Base-by-base conservation (phyloP, 768 basidiomycete genomes). In the Boletus vinaceobasis region DNA sequence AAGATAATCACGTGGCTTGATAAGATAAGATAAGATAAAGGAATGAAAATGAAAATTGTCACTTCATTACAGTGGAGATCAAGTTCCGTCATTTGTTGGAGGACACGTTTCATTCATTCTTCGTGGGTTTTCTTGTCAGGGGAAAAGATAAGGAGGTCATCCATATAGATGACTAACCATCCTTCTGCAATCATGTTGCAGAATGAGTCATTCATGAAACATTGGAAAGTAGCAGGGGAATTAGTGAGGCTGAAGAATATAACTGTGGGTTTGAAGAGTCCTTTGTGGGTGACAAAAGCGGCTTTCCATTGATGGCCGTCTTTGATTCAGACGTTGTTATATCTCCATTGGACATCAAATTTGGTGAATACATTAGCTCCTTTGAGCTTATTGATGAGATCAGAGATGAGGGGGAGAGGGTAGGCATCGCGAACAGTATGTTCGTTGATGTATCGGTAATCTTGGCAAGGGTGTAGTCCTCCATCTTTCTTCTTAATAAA, bases 121-220 rank as follows among this genome's bases (percentile, higher is more conserved):
- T 7, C 17, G 15, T 37, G 15, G 0, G 6, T 37, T 0, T 13
- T 0, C 0, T 17, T 7, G 4, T 37, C 6, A 0, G 36, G 15
- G 36, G 17, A 37, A 2, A n/a, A 37, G 15, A 37, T n/a, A 3
- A 37, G 36, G 7, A 37, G 36, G 17, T 37, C 5, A 14, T 35
- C 35, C 35, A 35, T 35, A 6, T 35, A 35, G 4, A 13, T 15
- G 11, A 35, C 14, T 0, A 37, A 17, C 36, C 36, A 37, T 37
- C 7, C 36, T 37, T 37, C 17, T 1, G 17, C 7, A 1, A 37
- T 37, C 4, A 37, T 17, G 17, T 37, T 4, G 2, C 8, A 6
- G 7, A 37, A 37, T 17, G 36, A 17, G 7, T 37, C 17, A 0
- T 37, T 37, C 36, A 37, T 37, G 36, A 37, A 37, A 0, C 4